Percentiles rank a stretch among this genome's conserved stretches.
These are phyloP conservation scores for Secale cereale DNA, from an alignment of 176 grass and related monocot species.

Conservation along the genomic window DNA sequence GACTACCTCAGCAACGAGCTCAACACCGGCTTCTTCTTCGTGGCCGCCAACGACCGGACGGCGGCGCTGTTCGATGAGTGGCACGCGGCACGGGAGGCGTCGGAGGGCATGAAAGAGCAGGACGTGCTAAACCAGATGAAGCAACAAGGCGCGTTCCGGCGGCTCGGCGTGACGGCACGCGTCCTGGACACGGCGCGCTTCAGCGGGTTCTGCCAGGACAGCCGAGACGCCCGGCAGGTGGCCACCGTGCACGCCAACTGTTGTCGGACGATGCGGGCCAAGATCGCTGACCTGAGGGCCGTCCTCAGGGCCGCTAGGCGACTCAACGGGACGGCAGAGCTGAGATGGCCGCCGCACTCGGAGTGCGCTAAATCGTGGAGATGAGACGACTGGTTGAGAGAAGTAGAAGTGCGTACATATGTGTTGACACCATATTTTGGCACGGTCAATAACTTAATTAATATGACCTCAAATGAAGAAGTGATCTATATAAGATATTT, in stretches of 20 bases:
- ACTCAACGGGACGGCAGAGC: not conserved
- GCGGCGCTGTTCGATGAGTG: conserved; percentile 59
- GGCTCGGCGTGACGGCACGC: conserved; percentile 47
- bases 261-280: conserved; percentile 61
- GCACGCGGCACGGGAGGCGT: conserved; percentile 34
- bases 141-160: conserved; percentile 39
- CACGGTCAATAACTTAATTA: too few relatives aligned
- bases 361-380: conserved; percentile 31
- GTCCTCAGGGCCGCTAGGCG: conserved; percentile 26
- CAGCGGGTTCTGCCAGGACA: conserved; percentile 72
- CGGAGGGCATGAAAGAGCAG: conserved; percentile 66
- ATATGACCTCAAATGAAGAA: too few relatives aligned
- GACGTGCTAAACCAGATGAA: conserved; percentile 64
- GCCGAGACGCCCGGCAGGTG: conserved; percentile 45
- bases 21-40: conserved; percentile 71
- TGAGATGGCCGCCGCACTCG: conserved; percentile 37
- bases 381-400: not conserved
- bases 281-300: conserved; percentile 56
- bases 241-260: conserved; percentile 83
- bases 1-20: conserved; percentile 47
- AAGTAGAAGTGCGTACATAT: too few relatives aligned
- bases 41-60: conserved; percentile 41
- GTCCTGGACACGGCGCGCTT: conserved; percentile 69
- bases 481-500: too few relatives aligned
- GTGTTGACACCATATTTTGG: too few relatives aligned